phyloP scores from a whole-genome alignment of 345 rosid species.

The Conringia planisiliqua region DNA sequence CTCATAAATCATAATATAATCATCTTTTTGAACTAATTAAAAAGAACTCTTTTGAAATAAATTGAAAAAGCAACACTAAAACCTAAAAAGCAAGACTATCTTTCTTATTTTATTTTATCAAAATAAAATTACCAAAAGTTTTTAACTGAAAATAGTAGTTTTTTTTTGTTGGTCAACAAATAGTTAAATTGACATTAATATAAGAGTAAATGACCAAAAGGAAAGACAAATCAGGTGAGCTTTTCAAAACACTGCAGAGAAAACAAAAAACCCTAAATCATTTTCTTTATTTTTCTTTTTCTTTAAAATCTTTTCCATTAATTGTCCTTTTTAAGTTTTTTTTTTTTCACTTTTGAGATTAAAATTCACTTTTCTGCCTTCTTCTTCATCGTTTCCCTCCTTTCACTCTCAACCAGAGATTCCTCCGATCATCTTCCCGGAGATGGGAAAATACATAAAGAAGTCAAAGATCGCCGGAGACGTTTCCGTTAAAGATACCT shows the following conservation, averaged over 20 bases:
- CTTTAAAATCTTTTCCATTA: neutral
- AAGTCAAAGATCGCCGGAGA: constrained; percentile 49
- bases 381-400: constrained; percentile 28
- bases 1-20: neutral
- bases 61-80: neutral
- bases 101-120: no score
- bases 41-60: neutral
- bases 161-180: neutral
- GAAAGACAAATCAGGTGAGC: neutral
- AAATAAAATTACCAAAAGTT: no score
- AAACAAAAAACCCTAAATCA: neutral
- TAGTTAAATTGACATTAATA: neutral
- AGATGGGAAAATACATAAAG: constrained; percentile 70
- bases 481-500: constrained; percentile 36
- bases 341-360: constrained; percentile 5
- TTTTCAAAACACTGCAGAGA: neutral
- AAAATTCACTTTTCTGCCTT: constrained; percentile 11
- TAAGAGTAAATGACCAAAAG: neutral
- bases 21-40: neutral
- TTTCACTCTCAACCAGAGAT: constrained; percentile 22
- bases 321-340: neutral
- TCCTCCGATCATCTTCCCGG: neutral
- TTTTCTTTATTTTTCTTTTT: neutral
- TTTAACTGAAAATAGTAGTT: no score
- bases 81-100: neutral